Conservation (phyloP, 495 filamentous ascomycete species). For the Penicillium herquei region DNA sequence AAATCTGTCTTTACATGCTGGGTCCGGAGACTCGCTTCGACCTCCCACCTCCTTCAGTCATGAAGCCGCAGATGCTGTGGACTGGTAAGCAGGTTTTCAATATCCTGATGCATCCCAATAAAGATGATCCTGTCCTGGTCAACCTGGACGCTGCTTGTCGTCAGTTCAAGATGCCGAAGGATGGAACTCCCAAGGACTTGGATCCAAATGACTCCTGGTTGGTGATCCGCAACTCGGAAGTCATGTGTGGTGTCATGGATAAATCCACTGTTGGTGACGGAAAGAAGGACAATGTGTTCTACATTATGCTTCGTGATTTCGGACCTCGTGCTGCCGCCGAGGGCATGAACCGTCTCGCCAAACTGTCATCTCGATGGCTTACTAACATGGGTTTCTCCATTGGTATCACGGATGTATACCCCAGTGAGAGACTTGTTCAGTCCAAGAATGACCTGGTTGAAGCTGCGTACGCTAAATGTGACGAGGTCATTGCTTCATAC, state of each 20-base stretch:
- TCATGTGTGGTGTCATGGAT: constrained; percentile 99
- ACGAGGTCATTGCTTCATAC: constrained; percentile 79
- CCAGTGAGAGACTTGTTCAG: constrained; percentile 61
- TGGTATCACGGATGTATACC: constrained; percentile 90
- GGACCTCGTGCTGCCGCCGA: constrained; percentile 83
- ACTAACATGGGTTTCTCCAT: constrained; percentile 94
- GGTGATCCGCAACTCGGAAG: constrained; percentile 90
- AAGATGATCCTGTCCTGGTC: constrained; percentile 71
- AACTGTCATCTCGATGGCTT: constrained; percentile 83
- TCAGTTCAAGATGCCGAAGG: constrained; percentile 62
- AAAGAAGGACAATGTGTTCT: constrained; percentile 97
- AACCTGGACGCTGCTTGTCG: constrained; percentile 93
- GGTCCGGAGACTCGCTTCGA: constrained; percentile 77
- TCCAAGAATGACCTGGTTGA: constrained; percentile 75
- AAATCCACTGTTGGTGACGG: constrained; percentile 92
- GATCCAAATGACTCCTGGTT: constrained; percentile 82
- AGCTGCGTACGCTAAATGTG: constrained; percentile 76
- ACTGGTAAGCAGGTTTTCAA: constrained; percentile 98
- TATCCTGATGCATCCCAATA: constrained; percentile 90
- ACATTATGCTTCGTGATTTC: constrained; percentile 91
- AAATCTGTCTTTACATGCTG: constrained; percentile 93
- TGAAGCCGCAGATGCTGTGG: constrained; percentile 88
- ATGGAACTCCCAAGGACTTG: constrained; percentile 62
- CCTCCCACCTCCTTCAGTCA: constrained; percentile 77
- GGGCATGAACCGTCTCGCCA: constrained; percentile 93